A percentile compares a stretch with the other conserved stretches of the same genome.
phyloP scores from a whole-genome alignment of 176 grass and related monocot species.

The Cenchrus americanus region DNA sequence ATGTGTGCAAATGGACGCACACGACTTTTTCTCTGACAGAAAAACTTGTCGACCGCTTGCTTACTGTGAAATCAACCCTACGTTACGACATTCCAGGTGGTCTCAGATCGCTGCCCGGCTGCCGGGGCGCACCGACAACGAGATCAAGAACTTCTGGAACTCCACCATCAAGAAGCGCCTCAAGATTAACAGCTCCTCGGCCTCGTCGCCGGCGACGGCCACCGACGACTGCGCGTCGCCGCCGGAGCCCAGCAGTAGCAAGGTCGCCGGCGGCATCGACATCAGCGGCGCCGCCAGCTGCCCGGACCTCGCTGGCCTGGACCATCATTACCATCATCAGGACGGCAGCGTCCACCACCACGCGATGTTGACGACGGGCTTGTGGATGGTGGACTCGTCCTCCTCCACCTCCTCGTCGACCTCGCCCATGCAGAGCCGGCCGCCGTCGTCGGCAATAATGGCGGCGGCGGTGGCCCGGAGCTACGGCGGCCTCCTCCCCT shows the following conservation, averaged over 20 bases:
- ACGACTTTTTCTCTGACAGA: conserved; percentile 13
- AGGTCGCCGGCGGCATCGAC: conserved; percentile 19
- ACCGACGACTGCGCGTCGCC: conserved; percentile 45
- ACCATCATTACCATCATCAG: conserved; percentile 52
- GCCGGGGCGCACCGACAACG: conserved; percentile 92
- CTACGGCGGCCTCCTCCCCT: conserved; percentile 68
- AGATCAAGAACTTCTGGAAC: conserved; percentile 99
- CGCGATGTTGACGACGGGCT: conserved; percentile 13
- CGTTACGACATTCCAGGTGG: conserved; percentile 66
- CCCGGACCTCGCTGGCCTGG: conserved; percentile 24
- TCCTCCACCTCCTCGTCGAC: conserved; percentile 60
- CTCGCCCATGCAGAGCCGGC: conserved; percentile 49
- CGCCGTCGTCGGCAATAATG: not conserved
- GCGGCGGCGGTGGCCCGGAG: conserved; percentile 27
- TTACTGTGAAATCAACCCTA: conserved; percentile 44
- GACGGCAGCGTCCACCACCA: not conserved
- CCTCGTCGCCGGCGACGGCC: conserved; percentile 39
- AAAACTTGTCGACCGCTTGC: conserved; percentile 45
- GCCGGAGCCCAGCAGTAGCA: conserved; percentile 45
- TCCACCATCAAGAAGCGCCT: conserved; percentile 96
- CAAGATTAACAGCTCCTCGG: conserved; percentile 47
- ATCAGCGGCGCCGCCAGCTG: conserved; percentile 28
- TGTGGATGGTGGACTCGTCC: conserved; percentile 68
- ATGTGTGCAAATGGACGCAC: not conserved
- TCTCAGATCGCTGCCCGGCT: conserved; percentile 92